Base-by-base conservation (phyloP, 306 rosid species). In the Pterocarpus santalinus region DNA sequence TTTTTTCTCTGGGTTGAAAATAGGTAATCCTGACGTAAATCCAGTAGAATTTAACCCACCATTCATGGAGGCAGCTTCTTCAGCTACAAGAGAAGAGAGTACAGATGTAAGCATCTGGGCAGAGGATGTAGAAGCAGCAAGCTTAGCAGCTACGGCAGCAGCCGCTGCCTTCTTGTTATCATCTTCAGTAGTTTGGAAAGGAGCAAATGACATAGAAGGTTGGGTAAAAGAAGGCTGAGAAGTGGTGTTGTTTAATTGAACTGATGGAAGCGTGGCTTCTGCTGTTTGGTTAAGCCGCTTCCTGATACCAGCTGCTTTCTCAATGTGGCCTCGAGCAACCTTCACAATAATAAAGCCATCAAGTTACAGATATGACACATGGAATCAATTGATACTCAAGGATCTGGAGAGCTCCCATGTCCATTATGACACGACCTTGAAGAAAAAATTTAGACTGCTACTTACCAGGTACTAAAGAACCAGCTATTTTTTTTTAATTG, bases 101-200 rank as follows among this genome's bases (percentile, higher is more conserved):
- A 90, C 92, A 65, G 97, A 94, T 35, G 96, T 87, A 69, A 94
- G 89, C 97, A 94, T 94, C 81, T 89, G 97, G 15, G 98, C 98
- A 22, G 98, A 94, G 36, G 98, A 94, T 30, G 96, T 49, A 30
- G 98, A 94, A n/a, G 97, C 98, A 43, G 98, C 95, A 77, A 94
- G 91, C 83, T 92, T 94, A 55, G 98, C 98, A 83, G 93, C 97
- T 77, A 94, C 92, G 4, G 97, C 98, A 4, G 97, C 97, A 0
- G 98, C 94, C 0, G 90, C 94, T 38, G 96, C 91, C 81, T 86
- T 94, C 81, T 92, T 94, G 86, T 85, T 88, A 71, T 94, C 97
- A 74, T 94, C 98, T 60, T 94, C 97, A 64, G 88, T 68, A 75
- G 83, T 78, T 87, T 86, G 89, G 32, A 82, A 81, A 69, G 92